Conservation (phyloP, 768 basidiomycete genomes). For the Coprinopsis marcescibilis region DNA sequence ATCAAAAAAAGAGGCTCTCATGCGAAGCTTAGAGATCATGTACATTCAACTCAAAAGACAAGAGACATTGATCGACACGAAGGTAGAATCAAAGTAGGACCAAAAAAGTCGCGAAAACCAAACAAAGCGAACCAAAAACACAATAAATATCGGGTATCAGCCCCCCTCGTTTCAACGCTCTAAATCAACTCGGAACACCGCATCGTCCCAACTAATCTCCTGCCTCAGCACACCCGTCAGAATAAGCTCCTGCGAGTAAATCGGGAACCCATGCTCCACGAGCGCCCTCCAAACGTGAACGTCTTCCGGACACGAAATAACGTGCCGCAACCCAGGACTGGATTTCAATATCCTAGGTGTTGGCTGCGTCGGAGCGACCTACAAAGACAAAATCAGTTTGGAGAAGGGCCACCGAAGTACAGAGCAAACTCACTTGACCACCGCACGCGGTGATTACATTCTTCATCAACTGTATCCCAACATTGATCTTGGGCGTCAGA, state of each 20-base stretch:
- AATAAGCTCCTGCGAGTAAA: slow-evolving; percentile 70
- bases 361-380: slow-evolving; percentile 40
- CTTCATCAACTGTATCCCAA: slow-evolving; percentile 51
- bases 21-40: too few species aligned
- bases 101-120: too few species aligned
- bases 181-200: slow-evolving; percentile 25
- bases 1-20: too few species aligned
- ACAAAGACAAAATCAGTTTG: background rate
- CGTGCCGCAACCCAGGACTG: slow-evolving; percentile 44
- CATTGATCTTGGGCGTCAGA: slow-evolving; percentile 56
- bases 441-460: slow-evolving; percentile 66
- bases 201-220: slow-evolving; percentile 57
- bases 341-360: slow-evolving; percentile 50
- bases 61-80: too few species aligned
- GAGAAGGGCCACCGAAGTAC: slow-evolving; percentile 1
- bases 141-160: too few species aligned
- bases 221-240: slow-evolving; percentile 61
- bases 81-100: too few species aligned
- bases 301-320: slow-evolving; percentile 67
- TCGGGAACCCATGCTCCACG: slow-evolving; percentile 35
- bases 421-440: slow-evolving; percentile 48
- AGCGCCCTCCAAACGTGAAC: slow-evolving; percentile 62
- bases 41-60: too few species aligned
- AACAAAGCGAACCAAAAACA: too few species aligned
- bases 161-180: too few species aligned